Evolutionary conservation across 2,329 filamentous ascomycete genomes (phyloP).

Genomic region (Ascochyta viciae-villosae): DNA sequence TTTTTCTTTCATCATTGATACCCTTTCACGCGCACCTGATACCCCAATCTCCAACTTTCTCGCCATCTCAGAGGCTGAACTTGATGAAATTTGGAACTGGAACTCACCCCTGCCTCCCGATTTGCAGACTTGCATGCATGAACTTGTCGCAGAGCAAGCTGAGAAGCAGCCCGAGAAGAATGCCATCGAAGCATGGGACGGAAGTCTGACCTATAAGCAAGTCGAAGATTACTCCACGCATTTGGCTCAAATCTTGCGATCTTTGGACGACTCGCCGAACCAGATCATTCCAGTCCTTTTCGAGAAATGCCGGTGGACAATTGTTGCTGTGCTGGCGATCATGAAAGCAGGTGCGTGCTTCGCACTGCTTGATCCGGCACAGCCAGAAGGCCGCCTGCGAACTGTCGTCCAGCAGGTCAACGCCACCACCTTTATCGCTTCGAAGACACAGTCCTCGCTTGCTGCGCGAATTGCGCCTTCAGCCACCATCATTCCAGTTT

Average conservation of each 20-base stretch:
- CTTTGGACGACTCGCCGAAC: constrained; percentile 34
- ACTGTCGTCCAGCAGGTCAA: constrained; percentile 42
- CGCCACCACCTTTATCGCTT: constrained; percentile 38
- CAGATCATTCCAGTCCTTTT: constrained; percentile 50
- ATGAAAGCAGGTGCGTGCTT: constrained; percentile 52
- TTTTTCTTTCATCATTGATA: constrained; percentile 46
- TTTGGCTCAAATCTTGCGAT: constrained; percentile 36
- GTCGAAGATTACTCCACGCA: constrained; percentile 44
- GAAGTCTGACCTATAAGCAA: constrained; percentile 44
- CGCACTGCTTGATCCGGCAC: constrained; percentile 45
- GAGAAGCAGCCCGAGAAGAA: constrained; percentile 42
- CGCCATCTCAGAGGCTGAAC: constrained; percentile 45
- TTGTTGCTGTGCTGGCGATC: constrained; percentile 49
- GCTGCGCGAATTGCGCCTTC: constrained; percentile 38
- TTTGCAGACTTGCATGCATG: constrained; percentile 57
- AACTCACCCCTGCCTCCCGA: constrained; percentile 55
- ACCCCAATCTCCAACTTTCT: constrained; percentile 25
- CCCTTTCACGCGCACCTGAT: constrained; percentile 43
- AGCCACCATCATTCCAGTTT: constrained; percentile 44
- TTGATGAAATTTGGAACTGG: constrained; percentile 58
- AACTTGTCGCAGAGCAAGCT: constrained; percentile 53
- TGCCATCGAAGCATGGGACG: constrained; percentile 51
- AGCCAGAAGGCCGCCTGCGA: constrained; percentile 43
- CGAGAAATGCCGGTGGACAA: constrained; percentile 50
- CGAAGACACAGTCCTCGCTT: constrained; percentile 38